Evolutionary conservation across 345 rosid species (phyloP).

Genomic region (Citropsis articulata): DNA sequence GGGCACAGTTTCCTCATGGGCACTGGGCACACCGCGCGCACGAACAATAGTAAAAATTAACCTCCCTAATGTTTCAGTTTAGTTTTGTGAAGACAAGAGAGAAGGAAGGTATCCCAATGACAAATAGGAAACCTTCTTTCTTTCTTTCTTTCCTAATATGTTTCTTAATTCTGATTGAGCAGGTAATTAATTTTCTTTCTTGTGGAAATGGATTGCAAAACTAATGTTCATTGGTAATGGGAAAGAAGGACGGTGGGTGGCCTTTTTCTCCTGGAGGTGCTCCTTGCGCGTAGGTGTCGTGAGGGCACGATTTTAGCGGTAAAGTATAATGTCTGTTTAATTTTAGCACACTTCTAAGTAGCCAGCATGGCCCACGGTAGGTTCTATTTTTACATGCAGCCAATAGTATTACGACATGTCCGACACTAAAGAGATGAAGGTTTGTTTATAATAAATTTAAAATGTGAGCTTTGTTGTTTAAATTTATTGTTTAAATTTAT

Average conservation of each 20-base stretch:
- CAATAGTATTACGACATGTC: not conserved
- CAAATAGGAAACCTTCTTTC: constrained; percentile 4
- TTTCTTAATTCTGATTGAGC: constrained; percentile 12
- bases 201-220: constrained; percentile 5
- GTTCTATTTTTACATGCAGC: constrained; percentile 1
- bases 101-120: too few relatives aligned
- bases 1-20: constrained; percentile 61
- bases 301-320: constrained; percentile 55
- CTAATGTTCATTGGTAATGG: constrained; percentile 6
- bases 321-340: constrained; percentile 2
- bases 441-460: too few relatives aligned
- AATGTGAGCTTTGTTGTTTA: too few relatives aligned
- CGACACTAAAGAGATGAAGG: not conserved
- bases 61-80: not conserved
- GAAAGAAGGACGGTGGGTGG: not conserved
- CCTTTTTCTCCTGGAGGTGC: constrained; percentile 30
- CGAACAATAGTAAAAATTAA: not conserved
- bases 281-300: constrained; percentile 63
- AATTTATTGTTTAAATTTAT: too few relatives aligned
- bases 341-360: not conserved
- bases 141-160: not conserved
- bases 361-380: not conserved
- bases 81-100: not conserved
- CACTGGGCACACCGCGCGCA: too few relatives aligned
- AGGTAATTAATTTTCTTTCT: not conserved